These are phyloP conservation scores for Phytopythium montanum DNA, from an alignment of 352 stramenopile species.

Conservation along the genomic window DNA sequence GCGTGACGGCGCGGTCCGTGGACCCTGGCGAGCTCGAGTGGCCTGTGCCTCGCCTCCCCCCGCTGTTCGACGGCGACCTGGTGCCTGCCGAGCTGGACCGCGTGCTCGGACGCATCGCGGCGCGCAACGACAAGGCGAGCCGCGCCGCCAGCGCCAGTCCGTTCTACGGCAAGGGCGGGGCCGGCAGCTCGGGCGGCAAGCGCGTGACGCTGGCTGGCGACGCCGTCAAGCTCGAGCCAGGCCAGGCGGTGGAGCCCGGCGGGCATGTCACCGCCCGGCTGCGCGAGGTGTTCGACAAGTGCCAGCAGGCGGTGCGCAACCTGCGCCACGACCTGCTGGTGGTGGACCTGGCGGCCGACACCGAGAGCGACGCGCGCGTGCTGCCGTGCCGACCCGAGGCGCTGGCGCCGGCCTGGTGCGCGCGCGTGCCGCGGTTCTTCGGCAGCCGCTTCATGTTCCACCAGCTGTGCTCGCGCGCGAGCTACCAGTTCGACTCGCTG, in stretches of 20 bases:
- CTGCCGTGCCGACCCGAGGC: conserved; percentile 30
- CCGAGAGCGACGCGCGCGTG: conserved; percentile 10
- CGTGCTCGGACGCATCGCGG: conserved; percentile 59
- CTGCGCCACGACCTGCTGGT: conserved; percentile 82
- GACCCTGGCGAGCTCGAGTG: conserved; percentile 90
- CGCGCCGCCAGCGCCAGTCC: conserved; percentile 28
- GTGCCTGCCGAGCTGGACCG: conserved; percentile 73
- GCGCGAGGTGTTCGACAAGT: conserved; percentile 64
- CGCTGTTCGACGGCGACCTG: conserved; percentile 83
- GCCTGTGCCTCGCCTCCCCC: conserved; percentile 51
- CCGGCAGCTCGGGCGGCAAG: conserved; percentile 46
- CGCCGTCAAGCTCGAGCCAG: conserved; percentile 43
- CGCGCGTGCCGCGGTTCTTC: conserved; percentile 69
- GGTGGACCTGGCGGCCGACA: conserved; percentile 45
- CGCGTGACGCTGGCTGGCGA: conserved; percentile 15
- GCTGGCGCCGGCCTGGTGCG: conserved; percentile 49
- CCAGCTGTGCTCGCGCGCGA: conserved; percentile 69
- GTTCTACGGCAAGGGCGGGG: conserved; percentile 29
- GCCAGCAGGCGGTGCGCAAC: conserved; percentile 51
- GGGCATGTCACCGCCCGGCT: conserved; percentile 56
- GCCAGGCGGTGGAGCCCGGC: background rate
- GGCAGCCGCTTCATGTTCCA: conserved; percentile 87
- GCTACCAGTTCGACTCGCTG: conserved; percentile 87
- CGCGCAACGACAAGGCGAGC: conserved; percentile 58
- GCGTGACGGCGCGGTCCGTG: conserved; percentile 55